Evolutionary conservation across 805 yeast genomes (phyloP).

Genomic region (Barnettozyma pratensis): DNA sequence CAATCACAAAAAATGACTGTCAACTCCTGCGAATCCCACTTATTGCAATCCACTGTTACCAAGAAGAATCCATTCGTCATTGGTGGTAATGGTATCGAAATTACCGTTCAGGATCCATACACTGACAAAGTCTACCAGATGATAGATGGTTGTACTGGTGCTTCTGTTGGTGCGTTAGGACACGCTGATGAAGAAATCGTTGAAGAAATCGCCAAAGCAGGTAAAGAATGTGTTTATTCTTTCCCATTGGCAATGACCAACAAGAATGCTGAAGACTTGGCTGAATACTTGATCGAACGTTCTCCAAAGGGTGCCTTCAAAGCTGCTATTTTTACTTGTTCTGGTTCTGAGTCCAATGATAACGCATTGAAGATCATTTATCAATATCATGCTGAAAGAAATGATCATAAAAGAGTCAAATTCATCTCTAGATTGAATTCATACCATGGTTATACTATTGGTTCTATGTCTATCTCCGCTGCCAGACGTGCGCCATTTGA

Average conservation of each 20-base stretch:
- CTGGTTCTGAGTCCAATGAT: conserved; percentile 61
- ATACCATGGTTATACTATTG: conserved; percentile 42
- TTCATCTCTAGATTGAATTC: conserved; percentile 35
- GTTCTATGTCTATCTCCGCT: conserved; percentile 34
- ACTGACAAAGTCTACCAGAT: conserved; percentile 26
- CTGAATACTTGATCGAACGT: conserved; percentile 33
- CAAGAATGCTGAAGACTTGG: conserved; percentile 33
- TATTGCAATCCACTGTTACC: neutral
- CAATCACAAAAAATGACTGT: neutral
- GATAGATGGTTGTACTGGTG: conserved; percentile 39
- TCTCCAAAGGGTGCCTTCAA: conserved; percentile 34
- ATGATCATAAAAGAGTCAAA: conserved; percentile 32
- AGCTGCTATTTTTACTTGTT: conserved; percentile 38
- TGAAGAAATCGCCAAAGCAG: conserved; percentile 31
- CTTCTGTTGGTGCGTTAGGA: conserved; percentile 41
- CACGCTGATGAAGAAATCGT: conserved; percentile 33
- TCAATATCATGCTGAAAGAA: conserved; percentile 34
- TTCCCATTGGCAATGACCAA: conserved; percentile 25
- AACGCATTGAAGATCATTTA: conserved; percentile 50
- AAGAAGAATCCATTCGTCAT: conserved; percentile 21
- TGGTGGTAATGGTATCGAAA: conserved; percentile 28
- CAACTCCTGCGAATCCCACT: neutral
- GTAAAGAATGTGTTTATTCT: conserved; percentile 29
- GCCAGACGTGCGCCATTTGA: conserved; percentile 25
- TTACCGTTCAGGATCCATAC: conserved; percentile 28